Evolutionary conservation across 1,284 basidiomycete genomes (phyloP).

Genomic region (Rhodotorula mucilaginosa): DNA sequence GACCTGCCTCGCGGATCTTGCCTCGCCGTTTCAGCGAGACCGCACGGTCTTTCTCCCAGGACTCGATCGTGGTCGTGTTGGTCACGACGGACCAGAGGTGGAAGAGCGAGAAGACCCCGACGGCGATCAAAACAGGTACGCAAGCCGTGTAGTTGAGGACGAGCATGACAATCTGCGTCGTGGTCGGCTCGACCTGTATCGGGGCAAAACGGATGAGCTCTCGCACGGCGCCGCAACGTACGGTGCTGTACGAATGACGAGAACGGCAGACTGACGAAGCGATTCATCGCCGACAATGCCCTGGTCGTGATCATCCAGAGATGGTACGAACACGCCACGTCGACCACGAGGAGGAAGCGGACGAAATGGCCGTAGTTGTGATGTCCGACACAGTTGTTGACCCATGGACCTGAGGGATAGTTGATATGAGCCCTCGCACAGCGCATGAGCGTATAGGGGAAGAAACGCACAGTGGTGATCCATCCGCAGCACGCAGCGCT

Average conservation of each 20-base stretch:
- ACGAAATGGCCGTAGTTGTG: constrained; percentile 87
- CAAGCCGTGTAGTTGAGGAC: constrained; percentile 78
- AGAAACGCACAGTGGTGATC: constrained; percentile 74
- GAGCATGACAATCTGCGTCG: constrained; percentile 67
- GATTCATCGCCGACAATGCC: constrained; percentile 50
- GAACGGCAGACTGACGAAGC: constrained; percentile 10
- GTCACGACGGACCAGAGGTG: constrained; percentile 76
- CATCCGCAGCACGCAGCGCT: constrained; percentile 73
- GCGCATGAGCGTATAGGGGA: background rate
- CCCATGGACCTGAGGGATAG: constrained; percentile 60
- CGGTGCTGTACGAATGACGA: background rate
- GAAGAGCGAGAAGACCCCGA: constrained; percentile 74
- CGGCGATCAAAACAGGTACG: constrained; percentile 76
- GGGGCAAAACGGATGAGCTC: background rate
- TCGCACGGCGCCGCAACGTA: background rate
- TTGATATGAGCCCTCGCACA: no score
- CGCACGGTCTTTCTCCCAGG: constrained; percentile 95
- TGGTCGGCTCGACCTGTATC: constrained; percentile 65
- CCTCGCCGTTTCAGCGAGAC: constrained; percentile 79
- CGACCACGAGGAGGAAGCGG: constrained; percentile 87
- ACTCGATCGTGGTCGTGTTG: constrained; percentile 94
- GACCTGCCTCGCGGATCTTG: constrained; percentile 71
- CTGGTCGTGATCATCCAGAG: constrained; percentile 69
- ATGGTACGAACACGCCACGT: constrained; percentile 80
- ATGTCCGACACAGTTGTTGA: constrained; percentile 68